Percentiles rank a stretch among this genome's conserved stretches.
These are phyloP conservation scores for Papiliotrema flavescens DNA, from an alignment of 1,284 basidiomycete species.

Conservation along the genomic window DNA sequence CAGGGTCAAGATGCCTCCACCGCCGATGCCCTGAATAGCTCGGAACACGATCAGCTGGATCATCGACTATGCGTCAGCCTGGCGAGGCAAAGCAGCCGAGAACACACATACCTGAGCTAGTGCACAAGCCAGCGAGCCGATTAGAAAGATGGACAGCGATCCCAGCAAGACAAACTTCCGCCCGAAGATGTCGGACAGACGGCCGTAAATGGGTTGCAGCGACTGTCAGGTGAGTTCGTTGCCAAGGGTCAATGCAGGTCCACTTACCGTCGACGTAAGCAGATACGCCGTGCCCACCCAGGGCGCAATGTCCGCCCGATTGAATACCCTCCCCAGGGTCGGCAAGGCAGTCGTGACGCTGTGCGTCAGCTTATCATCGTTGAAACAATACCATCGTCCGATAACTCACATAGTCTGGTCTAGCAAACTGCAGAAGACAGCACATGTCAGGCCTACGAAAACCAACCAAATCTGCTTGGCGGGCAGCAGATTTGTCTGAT, in stretches of 20 bases:
- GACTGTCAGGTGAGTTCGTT: constrained; percentile 48
- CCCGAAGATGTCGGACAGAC: constrained; percentile 74
- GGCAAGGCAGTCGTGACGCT: constrained; percentile 68
- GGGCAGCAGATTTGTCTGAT: constrained; percentile 73
- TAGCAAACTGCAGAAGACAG: constrained; percentile 57
- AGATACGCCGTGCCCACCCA: constrained; percentile 57
- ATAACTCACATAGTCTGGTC: constrained; percentile 44
- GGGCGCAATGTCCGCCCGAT: constrained; percentile 61
- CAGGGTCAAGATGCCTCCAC: constrained; percentile 45
- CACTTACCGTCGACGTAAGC: constrained; percentile 31
- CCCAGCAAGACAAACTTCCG: constrained; percentile 62
- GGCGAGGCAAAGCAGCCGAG: constrained; percentile 53
- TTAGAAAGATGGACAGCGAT: constrained; percentile 60
- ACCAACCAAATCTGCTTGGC: constrained; percentile 62
- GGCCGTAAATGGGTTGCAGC: constrained; percentile 63
- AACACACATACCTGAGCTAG: constrained; percentile 20
- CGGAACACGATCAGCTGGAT: constrained; percentile 70
- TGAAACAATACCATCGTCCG: constrained; percentile 23
- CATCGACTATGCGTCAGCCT: constrained; percentile 55
- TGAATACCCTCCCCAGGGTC: constrained; percentile 64
- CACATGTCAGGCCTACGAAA: constrained; percentile 57
- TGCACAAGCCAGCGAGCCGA: constrained; percentile 53
- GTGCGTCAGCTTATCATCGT: constrained; percentile 24
- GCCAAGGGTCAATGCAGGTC: not conserved
- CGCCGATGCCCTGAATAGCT: constrained; percentile 39